Evolutionary conservation across 1,284 basidiomycete genomes (phyloP).

Genomic region (Cryptococcus sp.): DNA sequence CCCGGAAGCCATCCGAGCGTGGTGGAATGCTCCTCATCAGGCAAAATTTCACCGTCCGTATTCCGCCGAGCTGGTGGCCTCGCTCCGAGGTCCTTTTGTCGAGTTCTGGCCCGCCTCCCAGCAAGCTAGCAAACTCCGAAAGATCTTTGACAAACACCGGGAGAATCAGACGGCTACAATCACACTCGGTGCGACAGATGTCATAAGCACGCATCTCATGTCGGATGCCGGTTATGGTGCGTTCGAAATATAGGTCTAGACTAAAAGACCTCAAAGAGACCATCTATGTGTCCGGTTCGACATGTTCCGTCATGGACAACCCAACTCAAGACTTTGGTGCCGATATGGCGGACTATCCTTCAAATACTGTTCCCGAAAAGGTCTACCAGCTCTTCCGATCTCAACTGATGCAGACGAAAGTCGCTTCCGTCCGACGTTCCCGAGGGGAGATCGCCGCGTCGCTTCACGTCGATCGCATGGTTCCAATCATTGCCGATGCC

Average conservation of each 20-base stretch:
- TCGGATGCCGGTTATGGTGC: constrained; percentile 11
- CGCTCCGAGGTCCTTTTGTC: constrained; percentile 5
- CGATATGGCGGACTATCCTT: constrained; percentile 47
- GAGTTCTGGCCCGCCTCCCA: constrained; percentile 7
- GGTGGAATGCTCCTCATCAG: constrained; percentile 3
- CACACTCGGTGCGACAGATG: constrained; percentile 8
- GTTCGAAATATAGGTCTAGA: neutral
- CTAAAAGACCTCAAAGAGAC: constrained; percentile 2
- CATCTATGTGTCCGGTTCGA: constrained; percentile 11
- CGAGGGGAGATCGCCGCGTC: constrained; percentile 44
- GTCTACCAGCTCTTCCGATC: constrained; percentile 57
- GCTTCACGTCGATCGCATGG: constrained; percentile 4
- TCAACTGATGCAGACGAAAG: constrained; percentile 55
- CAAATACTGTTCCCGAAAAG: constrained; percentile 56
- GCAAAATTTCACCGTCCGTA: constrained; percentile 5
- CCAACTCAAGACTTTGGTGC: constrained; percentile 11
- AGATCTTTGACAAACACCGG: neutral
- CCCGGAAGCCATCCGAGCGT: constrained; percentile 1
- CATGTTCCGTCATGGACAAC: constrained; percentile 10
- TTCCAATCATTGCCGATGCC: constrained; percentile 15
- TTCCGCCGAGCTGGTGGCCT: constrained; percentile 7
- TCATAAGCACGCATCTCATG: constrained; percentile 9
- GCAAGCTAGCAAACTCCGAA: constrained; percentile 8
- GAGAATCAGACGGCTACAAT: neutral
- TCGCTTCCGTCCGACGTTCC: constrained; percentile 42